phyloP scores from a whole-genome alignment of 106 monocot species.

The Posidonia australis region DNA sequence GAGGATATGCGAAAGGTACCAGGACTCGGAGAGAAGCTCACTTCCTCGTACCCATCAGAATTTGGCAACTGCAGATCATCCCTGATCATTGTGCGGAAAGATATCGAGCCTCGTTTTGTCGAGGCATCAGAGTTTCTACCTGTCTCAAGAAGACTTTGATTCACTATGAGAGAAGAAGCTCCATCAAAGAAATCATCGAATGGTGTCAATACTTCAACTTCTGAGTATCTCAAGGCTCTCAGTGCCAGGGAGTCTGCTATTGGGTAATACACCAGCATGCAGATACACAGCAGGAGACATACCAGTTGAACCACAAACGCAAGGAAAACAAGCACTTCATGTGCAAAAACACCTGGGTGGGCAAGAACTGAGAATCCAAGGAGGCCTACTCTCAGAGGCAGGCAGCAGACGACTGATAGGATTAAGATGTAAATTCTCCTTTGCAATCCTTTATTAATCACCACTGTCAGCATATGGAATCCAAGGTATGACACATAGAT shows the following conservation, averaged over 20 bases:
- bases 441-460: conserved; percentile 20
- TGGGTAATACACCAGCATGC: conserved; percentile 43
- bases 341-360: conserved; percentile 5
- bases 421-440: conserved; percentile 15
- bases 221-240: conserved; percentile 1
- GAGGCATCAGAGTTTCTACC: conserved; percentile 31
- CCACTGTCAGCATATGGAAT: conserved; percentile 11
- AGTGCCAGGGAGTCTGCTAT: conserved; percentile 54
- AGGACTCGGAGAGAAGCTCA: background rate
- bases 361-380: conserved; percentile 25
- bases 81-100: conserved; percentile 20
- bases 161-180: conserved; percentile 11
- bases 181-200: conserved; percentile 27
- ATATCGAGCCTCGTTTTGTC: conserved; percentile 23
- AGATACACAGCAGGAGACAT: conserved; percentile 11
- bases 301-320: conserved; percentile 15
- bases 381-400: conserved; percentile 15
- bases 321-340: conserved; percentile 21
- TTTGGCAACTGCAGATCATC: conserved; percentile 4
- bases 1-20: background rate
- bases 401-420: conserved; percentile 3
- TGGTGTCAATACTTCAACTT: conserved; percentile 8
- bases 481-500: conserved; percentile 14
- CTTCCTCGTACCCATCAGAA: background rate
- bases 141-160: conserved; percentile 23